phyloP scores from a whole-genome alignment of 129 eudicot species.

The Arctium minus region DNA sequence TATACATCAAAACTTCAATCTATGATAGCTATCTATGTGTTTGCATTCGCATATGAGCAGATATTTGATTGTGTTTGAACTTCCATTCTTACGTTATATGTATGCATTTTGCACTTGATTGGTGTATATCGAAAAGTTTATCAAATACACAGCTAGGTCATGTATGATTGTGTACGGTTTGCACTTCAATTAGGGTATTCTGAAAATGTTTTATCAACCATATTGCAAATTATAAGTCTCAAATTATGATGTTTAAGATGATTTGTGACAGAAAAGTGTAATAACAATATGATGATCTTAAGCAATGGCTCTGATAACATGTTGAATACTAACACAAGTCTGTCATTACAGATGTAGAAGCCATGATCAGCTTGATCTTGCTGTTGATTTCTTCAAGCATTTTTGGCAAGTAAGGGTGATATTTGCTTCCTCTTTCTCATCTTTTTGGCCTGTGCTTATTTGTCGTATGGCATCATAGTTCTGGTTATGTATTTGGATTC shows the following conservation, averaged over 20 bases:
- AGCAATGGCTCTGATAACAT: too few species aligned
- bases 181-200: background rate
- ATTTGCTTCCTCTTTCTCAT: too few species aligned
- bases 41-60: background rate
- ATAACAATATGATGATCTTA: too few species aligned
- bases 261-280: background rate
- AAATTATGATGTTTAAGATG: background rate
- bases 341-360: too few species aligned
- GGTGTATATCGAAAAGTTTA: background rate
- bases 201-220: background rate
- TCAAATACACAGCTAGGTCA: background rate
- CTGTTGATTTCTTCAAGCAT: too few species aligned
- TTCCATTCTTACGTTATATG: background rate
- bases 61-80: background rate
- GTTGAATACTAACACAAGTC: too few species aligned
- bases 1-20: background rate
- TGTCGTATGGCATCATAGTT: too few species aligned
- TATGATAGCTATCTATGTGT: background rate
- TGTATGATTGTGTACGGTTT: background rate
- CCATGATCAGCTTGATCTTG: too few species aligned
- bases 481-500: too few species aligned
- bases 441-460: too few species aligned
- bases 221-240: background rate
- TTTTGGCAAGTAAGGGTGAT: too few species aligned
- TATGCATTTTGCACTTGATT: background rate